A percentile compares a stretch with the other conserved stretches of the same genome.
phyloP scores from a whole-genome alignment of 495 filamentous ascomycete species.

The Annulohypoxylon stygium region DNA sequence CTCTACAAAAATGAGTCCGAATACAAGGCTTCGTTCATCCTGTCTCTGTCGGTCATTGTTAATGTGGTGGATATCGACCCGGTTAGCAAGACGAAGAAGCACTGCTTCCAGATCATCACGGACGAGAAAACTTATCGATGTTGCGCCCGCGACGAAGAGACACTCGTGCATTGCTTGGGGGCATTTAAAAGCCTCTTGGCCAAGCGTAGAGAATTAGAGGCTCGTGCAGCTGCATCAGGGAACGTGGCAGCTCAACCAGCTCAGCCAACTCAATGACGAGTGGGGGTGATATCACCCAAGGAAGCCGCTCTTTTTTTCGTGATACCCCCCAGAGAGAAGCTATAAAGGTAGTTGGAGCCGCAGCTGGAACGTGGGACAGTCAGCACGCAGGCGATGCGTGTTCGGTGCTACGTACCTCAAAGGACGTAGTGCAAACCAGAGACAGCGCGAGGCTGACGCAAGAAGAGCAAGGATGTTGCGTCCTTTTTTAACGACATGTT shows the following conservation, averaged over 20 bases:
- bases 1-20: conserved; percentile 95
- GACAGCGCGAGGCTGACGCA: conserved; percentile 11
- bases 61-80: conserved; percentile 95
- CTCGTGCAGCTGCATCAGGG: conserved; percentile 53
- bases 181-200: conserved; percentile 89
- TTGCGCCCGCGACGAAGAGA: conserved; percentile 84
- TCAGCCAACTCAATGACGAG: conserved; percentile 24
- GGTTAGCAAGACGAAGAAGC: conserved; percentile 81
- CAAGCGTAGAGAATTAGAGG: conserved; percentile 71
- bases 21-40: conserved; percentile 86
- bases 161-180: conserved; percentile 85
- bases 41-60: conserved; percentile 83
- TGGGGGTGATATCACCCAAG: conserved; percentile 18
- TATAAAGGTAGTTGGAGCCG: conserved; percentile 25
- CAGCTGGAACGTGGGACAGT: conserved; percentile 39
- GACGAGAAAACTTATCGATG: conserved; percentile 94
- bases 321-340: conserved; percentile 41
- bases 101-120: conserved; percentile 93
- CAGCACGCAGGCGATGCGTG: conserved; percentile 29
- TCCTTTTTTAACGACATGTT: conserved; percentile 36
- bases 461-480: conserved; percentile 8
- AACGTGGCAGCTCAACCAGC: conserved; percentile 17
- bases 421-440: not conserved
- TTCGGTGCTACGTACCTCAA: conserved; percentile 31
- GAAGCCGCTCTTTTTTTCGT: conserved; percentile 40